These are phyloP conservation scores for Bondarzewia mesenterica DNA, from an alignment of 1,284 basidiomycete species.

Conservation along the genomic window DNA sequence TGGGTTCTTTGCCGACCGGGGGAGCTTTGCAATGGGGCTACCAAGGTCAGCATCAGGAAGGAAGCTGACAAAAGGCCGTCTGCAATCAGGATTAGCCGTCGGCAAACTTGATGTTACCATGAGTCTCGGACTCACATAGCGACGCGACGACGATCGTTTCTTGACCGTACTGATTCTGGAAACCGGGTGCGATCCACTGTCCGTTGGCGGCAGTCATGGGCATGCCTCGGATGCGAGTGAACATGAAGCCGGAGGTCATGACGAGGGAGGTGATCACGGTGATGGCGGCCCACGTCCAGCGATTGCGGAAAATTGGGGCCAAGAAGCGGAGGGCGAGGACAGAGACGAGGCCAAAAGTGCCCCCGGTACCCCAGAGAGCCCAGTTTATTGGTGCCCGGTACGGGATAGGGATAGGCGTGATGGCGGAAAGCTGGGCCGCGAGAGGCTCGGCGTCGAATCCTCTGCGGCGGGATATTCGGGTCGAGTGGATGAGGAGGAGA, in stretches of 20 bases:
- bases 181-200: conserved; percentile 83
- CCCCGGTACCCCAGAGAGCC: conserved; percentile 41
- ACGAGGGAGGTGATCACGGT: conserved; percentile 64
- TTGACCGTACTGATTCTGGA: conserved; percentile 86
- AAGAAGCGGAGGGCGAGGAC: conserved; percentile 52
- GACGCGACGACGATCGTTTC: conserved; percentile 86
- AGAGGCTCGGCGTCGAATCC: conserved; percentile 75
- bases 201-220: conserved; percentile 66
- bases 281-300: conserved; percentile 73
- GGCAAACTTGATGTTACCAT: too few species aligned
- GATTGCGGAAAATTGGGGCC: conserved; percentile 62
- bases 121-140: conserved; percentile 60
- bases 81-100: conserved; percentile 28
- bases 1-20: conserved; percentile 75
- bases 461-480: conserved; percentile 33
- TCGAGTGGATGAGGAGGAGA: background rate
- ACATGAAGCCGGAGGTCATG: conserved; percentile 95
- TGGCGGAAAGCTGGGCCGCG: conserved; percentile 65
- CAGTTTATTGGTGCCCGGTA: conserved; percentile 69
- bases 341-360: conserved; percentile 34
- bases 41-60: conserved; percentile 76
- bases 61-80: conserved; percentile 80
- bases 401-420: conserved; percentile 69
- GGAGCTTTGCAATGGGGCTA: conserved; percentile 76
- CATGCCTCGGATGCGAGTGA: conserved; percentile 83